Conservation (phyloP, 2,329 filamentous ascomycete species). For the Aspergillus neoniger region DNA sequence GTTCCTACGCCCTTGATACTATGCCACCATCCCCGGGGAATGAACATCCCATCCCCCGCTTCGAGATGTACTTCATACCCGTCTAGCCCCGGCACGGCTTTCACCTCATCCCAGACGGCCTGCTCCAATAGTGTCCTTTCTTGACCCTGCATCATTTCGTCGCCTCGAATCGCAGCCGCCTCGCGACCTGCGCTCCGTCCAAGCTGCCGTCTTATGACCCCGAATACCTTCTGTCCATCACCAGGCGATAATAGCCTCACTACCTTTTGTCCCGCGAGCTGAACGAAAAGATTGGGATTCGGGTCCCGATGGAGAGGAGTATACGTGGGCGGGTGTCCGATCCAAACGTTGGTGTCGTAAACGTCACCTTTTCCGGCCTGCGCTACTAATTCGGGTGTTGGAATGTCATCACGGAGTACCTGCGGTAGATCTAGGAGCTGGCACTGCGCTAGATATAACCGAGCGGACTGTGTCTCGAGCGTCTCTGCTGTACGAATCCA, state of each 20-base stretch:
- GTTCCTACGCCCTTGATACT: conserved; percentile 67
- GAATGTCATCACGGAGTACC: conserved; percentile 64
- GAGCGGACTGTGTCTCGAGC: conserved; percentile 26
- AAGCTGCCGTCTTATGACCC: conserved; percentile 45
- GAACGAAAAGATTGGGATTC: conserved; percentile 89
- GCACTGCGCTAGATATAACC: conserved; percentile 86
- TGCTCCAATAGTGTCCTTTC: conserved; percentile 68
- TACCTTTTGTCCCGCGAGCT: conserved; percentile 72
- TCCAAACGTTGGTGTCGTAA: conserved; percentile 86
- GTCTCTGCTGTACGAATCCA: conserved; percentile 42
- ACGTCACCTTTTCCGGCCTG: conserved; percentile 73
- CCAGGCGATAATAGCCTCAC: conserved; percentile 70
- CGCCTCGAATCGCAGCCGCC: conserved; percentile 63
- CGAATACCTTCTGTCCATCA: conserved; percentile 66
- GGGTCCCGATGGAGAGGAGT: conserved; percentile 91
- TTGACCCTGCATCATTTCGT: conserved; percentile 87
- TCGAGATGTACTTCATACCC: conserved; percentile 58
- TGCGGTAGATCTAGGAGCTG: conserved; percentile 68
- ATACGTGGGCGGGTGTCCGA: conserved; percentile 81
- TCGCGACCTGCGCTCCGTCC: conserved; percentile 35
- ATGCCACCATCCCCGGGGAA: conserved; percentile 86
- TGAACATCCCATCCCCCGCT: conserved; percentile 72
- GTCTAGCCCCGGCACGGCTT: conserved; percentile 25
- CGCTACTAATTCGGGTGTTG: conserved; percentile 64
- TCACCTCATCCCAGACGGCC: conserved; percentile 65